phyloP scores from a whole-genome alignment of 1,139 yeast genomes.

The Debaryomyces fabryi region DNA sequence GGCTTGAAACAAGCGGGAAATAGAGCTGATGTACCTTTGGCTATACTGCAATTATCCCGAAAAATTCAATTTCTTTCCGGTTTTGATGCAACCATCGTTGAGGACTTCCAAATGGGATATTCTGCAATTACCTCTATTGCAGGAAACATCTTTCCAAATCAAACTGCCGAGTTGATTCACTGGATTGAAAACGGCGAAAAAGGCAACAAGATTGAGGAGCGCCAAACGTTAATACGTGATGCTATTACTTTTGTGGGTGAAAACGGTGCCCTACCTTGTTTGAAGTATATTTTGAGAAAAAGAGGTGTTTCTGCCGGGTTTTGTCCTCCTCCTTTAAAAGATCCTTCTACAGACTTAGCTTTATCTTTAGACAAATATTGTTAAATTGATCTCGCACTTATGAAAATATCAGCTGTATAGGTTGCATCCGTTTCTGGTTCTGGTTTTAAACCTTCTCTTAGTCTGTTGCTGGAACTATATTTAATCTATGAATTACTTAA shows the following conservation, averaged over 20 bases:
- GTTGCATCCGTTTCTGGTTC: no score
- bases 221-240: background rate
- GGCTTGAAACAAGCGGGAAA: slow-evolving; percentile 4
- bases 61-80: background rate
- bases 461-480: no score
- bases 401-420: background rate
- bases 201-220: background rate
- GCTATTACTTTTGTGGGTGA: background rate
- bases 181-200: background rate
- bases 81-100: background rate
- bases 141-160: background rate
- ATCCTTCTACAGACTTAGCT: background rate
- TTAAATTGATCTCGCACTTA: background rate
- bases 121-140: background rate
- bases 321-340: background rate
- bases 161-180: background rate
- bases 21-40: background rate
- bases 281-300: background rate
- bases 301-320: background rate
- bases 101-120: background rate
- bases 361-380: background rate
- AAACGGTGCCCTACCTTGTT: background rate
- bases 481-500: no score
- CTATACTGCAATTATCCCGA: background rate
- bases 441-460: no score